Conservation (phyloP, 1,284 basidiomycete genomes). For the Ustilago vetiveriae region DNA sequence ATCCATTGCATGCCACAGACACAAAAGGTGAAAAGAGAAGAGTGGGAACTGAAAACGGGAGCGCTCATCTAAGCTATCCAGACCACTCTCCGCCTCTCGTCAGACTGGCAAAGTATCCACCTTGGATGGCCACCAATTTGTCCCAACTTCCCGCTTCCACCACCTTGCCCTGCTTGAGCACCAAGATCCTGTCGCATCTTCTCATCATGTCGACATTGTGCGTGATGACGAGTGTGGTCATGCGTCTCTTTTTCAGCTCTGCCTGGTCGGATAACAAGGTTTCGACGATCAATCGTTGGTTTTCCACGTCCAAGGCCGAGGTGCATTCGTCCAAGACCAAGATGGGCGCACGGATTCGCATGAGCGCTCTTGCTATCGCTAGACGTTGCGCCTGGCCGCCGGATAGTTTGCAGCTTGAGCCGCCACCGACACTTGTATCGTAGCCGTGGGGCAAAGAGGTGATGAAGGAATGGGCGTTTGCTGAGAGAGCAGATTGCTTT, state of each 20-base stretch:
- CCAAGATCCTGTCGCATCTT: slow-evolving; percentile 87
- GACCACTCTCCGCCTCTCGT: slow-evolving; percentile 88
- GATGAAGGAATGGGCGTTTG: slow-evolving; percentile 88
- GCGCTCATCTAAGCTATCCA: too few relatives aligned
- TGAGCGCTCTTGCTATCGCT: slow-evolving; percentile 88
- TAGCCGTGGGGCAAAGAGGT: slow-evolving; percentile 81
- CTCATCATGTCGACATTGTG: slow-evolving; percentile 92
- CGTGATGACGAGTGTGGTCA: slow-evolving; percentile 89
- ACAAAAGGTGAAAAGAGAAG: not conserved
- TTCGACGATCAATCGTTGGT: slow-evolving; percentile 73
- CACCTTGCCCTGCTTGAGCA: slow-evolving; percentile 79
- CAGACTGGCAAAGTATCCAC: slow-evolving; percentile 82
- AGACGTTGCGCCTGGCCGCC: slow-evolving; percentile 94
- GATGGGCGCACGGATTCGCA: slow-evolving; percentile 75
- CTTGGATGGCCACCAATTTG: slow-evolving; percentile 73
- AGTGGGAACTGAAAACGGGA: too few relatives aligned
- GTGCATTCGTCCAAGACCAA: slow-evolving; percentile 95
- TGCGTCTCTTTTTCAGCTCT: slow-evolving; percentile 17
- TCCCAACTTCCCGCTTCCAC: slow-evolving; percentile 83
- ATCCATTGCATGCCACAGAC: not conserved
- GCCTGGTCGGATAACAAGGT: slow-evolving; percentile 71
- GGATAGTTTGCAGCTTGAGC: slow-evolving; percentile 80
- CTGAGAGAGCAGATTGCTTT: slow-evolving; percentile 76
- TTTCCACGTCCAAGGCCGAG: slow-evolving; percentile 77
- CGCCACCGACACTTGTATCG: slow-evolving; percentile 86